These are phyloP conservation scores for Meyerozyma carpophila DNA, from an alignment of 1,139 yeast genomes.

Conservation along the genomic window DNA sequence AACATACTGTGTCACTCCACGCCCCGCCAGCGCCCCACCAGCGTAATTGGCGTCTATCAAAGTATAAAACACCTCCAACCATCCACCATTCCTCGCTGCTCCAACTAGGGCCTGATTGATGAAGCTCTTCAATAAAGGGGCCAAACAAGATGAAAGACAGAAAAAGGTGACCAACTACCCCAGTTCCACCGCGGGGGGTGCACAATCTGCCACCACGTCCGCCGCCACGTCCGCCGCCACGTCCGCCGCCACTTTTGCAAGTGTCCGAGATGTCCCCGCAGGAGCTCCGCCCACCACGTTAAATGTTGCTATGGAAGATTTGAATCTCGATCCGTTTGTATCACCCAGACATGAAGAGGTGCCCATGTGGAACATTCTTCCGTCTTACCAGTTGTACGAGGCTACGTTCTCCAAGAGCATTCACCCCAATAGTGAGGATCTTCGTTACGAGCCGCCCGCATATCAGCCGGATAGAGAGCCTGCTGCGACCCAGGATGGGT, in stretches of 20 bases:
- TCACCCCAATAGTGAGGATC: slow-evolving; percentile 18
- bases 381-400: slow-evolving; percentile 21
- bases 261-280: background rate
- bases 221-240: no score
- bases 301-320: background rate
- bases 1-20: no score
- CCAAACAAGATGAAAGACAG: background rate
- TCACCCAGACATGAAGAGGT: slow-evolving; percentile 23
- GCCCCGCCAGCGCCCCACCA: no score
- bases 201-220: no score
- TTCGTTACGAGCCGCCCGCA: slow-evolving; percentile 17
- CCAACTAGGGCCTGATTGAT: background rate
- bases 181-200: background rate
- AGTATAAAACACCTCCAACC: no score
- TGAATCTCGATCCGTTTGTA: slow-evolving; percentile 4
- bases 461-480: slow-evolving; percentile 12
- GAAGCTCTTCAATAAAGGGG: background rate
- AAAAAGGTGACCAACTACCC: background rate
- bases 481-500: slow-evolving; percentile 4
- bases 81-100: background rate
- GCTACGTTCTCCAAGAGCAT: slow-evolving; percentile 21
- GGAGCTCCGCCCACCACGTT: background rate
- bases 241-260: background rate
- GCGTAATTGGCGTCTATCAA: no score
- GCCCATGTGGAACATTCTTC: slow-evolving; percentile 23